Percentiles rank a stretch among this genome's conserved stretches.
phyloP scores from a whole-genome alignment of 2,329 filamentous ascomycete genomes.

The Hirsutella minnesotensis region DNA sequence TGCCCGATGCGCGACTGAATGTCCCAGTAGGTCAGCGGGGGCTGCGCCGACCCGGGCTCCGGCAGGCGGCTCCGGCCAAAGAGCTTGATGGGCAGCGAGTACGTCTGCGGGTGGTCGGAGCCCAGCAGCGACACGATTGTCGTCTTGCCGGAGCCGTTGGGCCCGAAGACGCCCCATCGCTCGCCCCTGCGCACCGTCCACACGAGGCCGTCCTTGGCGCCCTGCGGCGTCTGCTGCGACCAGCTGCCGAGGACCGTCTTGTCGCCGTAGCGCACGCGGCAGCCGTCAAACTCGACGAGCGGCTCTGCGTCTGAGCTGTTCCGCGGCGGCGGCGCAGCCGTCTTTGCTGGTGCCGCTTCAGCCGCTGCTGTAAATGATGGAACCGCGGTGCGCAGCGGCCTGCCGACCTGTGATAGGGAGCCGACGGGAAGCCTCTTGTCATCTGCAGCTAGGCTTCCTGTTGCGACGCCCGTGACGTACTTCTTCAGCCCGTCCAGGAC shows the following conservation, averaged over 20 bases:
- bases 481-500: constrained; percentile 44
- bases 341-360: not conserved
- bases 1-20: constrained; percentile 84
- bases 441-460: constrained; percentile 30
- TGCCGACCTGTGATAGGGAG: constrained; percentile 37
- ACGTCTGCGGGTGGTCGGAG: constrained; percentile 91
- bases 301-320: constrained; percentile 42
- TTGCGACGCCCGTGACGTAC: constrained; percentile 35
- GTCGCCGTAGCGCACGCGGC: constrained; percentile 66
- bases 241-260: constrained; percentile 74
- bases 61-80: constrained; percentile 78
- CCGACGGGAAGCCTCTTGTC: constrained; percentile 31
- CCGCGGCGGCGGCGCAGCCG: constrained; percentile 1
- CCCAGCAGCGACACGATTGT: constrained; percentile 86
- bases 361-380: not conserved
- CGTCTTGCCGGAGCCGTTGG: constrained; percentile 93
- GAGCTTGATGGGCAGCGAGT: constrained; percentile 74
- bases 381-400: constrained; percentile 21
- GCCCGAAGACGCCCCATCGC: constrained; percentile 85
- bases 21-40: constrained; percentile 82
- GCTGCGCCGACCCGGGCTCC: constrained; percentile 48
- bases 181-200: constrained; percentile 79
- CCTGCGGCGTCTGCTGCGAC: constrained; percentile 44
- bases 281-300: constrained; percentile 78
- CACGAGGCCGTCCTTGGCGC: constrained; percentile 50